Evolutionary conservation across 768 basidiomycete species (phyloP).

Genomic region (Auricularia auricula-judae): DNA sequence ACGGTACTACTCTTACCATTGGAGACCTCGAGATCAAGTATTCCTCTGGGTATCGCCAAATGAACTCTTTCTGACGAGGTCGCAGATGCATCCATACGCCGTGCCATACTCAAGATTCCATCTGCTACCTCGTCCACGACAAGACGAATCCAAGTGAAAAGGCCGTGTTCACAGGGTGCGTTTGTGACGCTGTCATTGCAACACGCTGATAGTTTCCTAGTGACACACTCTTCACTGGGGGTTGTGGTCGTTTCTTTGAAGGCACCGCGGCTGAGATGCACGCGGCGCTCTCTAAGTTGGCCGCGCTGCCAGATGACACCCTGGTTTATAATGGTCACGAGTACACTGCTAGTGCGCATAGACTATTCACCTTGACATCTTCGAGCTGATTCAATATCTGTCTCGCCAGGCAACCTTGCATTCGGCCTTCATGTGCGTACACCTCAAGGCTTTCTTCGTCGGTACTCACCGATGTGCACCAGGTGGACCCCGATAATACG

Average conservation of each 20-base stretch:
- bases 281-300: constrained; percentile 57
- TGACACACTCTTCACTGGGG: constrained; percentile 77
- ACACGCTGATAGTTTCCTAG: constrained; percentile 11
- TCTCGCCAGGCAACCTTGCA: constrained; percentile 38
- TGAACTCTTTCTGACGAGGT: background rate
- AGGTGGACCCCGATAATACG: constrained; percentile 50
- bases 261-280: constrained; percentile 75
- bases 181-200: background rate
- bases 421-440: constrained; percentile 42
- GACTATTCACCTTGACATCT: background rate
- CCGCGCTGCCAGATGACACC: constrained; percentile 66
- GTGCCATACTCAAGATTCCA: constrained; percentile 94
- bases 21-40: constrained; percentile 26
- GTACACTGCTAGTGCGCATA: constrained; percentile 43
- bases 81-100: constrained; percentile 73
- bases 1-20: background rate
- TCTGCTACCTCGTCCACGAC: constrained; percentile 73
- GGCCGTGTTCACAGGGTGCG: constrained; percentile 78
- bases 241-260: constrained; percentile 94
- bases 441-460: background rate
- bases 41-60: background rate
- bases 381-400: background rate
- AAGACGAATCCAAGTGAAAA: constrained; percentile 40
- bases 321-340: constrained; percentile 86
- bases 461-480: background rate